phyloP scores from a whole-genome alignment of 306 rosid species.

The Cucurbita maxima region DNA sequence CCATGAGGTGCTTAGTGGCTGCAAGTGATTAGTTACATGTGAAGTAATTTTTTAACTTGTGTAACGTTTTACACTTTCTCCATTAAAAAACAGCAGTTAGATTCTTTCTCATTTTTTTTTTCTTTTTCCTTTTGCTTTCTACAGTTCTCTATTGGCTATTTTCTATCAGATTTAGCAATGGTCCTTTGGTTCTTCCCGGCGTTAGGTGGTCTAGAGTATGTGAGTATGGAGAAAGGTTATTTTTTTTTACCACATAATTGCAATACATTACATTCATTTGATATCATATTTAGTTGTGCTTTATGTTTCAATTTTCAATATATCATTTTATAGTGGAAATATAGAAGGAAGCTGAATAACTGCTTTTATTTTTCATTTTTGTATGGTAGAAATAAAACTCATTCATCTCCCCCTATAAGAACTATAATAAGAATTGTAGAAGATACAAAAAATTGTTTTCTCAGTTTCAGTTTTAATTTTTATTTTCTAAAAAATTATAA shows the following conservation, averaged over 20 bases:
- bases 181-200: slow-evolving; percentile 71
- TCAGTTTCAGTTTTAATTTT: no score
- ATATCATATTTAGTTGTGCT: background rate
- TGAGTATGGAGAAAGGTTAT: slow-evolving; percentile 32
- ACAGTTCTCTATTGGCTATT: slow-evolving; percentile 82
- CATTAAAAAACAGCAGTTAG: background rate
- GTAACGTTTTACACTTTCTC: background rate
- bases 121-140: slow-evolving; percentile 3
- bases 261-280: background rate
- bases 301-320: background rate
- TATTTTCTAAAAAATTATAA: no score
- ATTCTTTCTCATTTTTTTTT: slow-evolving; percentile 3
- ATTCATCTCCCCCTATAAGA: no score
- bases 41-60: background rate
- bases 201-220: slow-evolving; percentile 82
- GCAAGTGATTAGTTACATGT: background rate
- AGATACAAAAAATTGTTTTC: no score
- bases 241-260: background rate
- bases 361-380: no score
- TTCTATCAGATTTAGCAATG: slow-evolving; percentile 72
- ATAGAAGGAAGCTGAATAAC: no score
- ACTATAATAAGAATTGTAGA: no score
- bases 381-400: no score
- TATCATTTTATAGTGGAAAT: no score
- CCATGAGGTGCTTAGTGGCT: background rate